Evolutionary conservation across 495 filamentous ascomycete genomes (phyloP).

Genomic region (Elasticomyces elasticus): DNA sequence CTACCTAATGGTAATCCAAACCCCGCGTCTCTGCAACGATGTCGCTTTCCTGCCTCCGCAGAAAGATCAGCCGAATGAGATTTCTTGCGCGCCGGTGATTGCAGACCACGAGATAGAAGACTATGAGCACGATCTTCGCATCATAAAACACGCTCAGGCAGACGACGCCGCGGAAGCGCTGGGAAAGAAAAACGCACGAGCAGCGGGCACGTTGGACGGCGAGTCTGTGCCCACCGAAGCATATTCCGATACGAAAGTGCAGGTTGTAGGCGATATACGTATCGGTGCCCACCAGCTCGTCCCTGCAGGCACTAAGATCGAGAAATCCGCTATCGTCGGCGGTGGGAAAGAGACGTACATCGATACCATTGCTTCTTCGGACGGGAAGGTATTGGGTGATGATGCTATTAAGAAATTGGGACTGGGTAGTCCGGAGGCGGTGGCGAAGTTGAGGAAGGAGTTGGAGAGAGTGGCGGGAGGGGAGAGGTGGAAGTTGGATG

Average conservation of each 20-base stretch:
- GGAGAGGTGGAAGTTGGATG: constrained; percentile 48
- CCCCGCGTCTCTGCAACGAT: constrained; percentile 84
- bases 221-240: no score
- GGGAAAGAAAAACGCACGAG: no score
- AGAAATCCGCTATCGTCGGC: constrained; percentile 47
- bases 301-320: constrained; percentile 45
- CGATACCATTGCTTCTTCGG: constrained; percentile 34
- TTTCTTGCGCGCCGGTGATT: constrained; percentile 68
- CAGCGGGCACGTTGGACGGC: no score
- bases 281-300: constrained; percentile 50
- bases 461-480: constrained; percentile 42
- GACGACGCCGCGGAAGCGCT: constrained; percentile 20
- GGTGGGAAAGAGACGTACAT: constrained; percentile 42
- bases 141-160: constrained; percentile 12
- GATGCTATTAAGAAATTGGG: constrained; percentile 59
- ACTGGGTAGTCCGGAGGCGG: constrained; percentile 50
- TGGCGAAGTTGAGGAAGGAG: constrained; percentile 55
- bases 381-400: constrained; percentile 41
- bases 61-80: constrained; percentile 63
- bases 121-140: constrained; percentile 27
- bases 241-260: constrained; percentile 7
- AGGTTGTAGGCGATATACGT: constrained; percentile 49
- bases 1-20: constrained; percentile 92
- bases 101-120: constrained; percentile 45
- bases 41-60: constrained; percentile 84